phyloP scores from a whole-genome alignment of 148 eudicot species.

The Chenopodium album region DNA sequence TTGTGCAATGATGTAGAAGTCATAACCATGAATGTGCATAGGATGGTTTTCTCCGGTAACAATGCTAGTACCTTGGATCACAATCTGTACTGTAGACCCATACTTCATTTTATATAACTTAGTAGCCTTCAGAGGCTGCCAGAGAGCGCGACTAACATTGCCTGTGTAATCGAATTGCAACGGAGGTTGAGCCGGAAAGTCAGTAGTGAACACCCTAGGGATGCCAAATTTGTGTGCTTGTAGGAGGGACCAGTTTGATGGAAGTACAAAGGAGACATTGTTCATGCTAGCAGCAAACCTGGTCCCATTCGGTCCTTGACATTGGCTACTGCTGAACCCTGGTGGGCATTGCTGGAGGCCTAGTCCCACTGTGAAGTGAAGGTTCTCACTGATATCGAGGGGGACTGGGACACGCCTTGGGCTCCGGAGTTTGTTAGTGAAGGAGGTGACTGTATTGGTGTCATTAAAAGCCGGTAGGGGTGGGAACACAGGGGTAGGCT shows the following conservation, averaged over 20 bases:
- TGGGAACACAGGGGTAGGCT: slow-evolving; percentile 42
- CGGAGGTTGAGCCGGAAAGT: slow-evolving; percentile 74
- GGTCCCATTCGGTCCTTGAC: slow-evolving; percentile 88
- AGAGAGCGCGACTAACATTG: slow-evolving; percentile 57
- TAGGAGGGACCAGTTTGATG: slow-evolving; percentile 62
- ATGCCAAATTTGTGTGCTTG: slow-evolving; percentile 66
- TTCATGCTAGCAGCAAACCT: slow-evolving; percentile 89
- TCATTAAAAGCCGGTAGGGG: slow-evolving; percentile 67
- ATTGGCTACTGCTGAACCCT: slow-evolving; percentile 37
- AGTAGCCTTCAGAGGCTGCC: slow-evolving; percentile 75
- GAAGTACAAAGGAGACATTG: slow-evolving; percentile 75
- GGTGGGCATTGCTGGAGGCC: slow-evolving; percentile 71
- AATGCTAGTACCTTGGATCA: slow-evolving; percentile 80
- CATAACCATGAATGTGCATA: slow-evolving; percentile 91
- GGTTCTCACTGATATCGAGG: slow-evolving; percentile 54
- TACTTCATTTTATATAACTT: slow-evolving; percentile 59
- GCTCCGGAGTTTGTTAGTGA: slow-evolving; percentile 58
- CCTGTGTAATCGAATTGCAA: slow-evolving; percentile 82
- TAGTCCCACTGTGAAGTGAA: slow-evolving; percentile 67
- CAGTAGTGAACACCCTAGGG: slow-evolving; percentile 68
- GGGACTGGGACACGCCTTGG: slow-evolving; percentile 54
- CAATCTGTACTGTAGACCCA: slow-evolving; percentile 75
- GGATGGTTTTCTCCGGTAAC: slow-evolving; percentile 87
- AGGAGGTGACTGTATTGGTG: slow-evolving; percentile 62
- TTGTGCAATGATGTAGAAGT: slow-evolving; percentile 73